Evolutionary conservation across 2,329 filamentous ascomycete genomes (phyloP).

Genomic region (Pleurostoma richardsiae): DNA sequence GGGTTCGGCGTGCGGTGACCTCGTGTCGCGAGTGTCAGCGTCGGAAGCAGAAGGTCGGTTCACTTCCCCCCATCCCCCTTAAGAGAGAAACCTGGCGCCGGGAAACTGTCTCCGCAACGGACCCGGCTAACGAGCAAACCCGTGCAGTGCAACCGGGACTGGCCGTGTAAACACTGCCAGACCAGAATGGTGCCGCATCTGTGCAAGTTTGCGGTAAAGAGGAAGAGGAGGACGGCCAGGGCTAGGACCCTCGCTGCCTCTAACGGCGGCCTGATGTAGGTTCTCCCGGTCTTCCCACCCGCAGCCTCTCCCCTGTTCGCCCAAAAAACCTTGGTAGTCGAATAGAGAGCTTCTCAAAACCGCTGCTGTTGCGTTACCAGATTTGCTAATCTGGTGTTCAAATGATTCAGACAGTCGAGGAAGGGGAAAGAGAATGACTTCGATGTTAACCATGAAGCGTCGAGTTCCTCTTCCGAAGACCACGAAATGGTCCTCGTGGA

Average conservation of each 20-base stretch:
- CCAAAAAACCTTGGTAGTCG: not conserved
- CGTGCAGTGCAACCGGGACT: conserved; percentile 39
- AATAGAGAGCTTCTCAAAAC: too few relatives aligned
- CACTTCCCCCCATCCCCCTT: not conserved
- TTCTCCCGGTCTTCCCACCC: not conserved
- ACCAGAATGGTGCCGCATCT: conserved; percentile 40
- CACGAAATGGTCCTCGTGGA: conserved; percentile 6
- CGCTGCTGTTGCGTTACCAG: too few relatives aligned
- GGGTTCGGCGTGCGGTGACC: conserved; percentile 8
- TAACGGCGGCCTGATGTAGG: conserved; percentile 5
- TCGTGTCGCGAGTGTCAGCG: conserved; percentile 43
- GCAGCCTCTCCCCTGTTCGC: conserved; percentile 3
- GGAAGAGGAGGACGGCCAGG: conserved; percentile 3
- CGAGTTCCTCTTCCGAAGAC: conserved; percentile 6
- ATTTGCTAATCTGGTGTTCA: not conserved
- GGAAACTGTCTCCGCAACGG: conserved; percentile 1
- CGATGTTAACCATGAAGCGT: conserved; percentile 7
- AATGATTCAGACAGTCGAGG: conserved; percentile 9
- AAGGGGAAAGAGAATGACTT: conserved; percentile 15
- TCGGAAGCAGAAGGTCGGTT: conserved; percentile 41
- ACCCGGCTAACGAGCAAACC: not conserved
- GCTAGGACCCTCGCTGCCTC: too few relatives aligned
- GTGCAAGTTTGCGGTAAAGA: conserved; percentile 36
- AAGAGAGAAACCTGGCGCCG: too few relatives aligned
- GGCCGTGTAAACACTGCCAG: conserved; percentile 46